Evolutionary conservation across 2,329 filamentous ascomycete species (phyloP).

Genomic region (Gaeumannomyces sp.): DNA sequence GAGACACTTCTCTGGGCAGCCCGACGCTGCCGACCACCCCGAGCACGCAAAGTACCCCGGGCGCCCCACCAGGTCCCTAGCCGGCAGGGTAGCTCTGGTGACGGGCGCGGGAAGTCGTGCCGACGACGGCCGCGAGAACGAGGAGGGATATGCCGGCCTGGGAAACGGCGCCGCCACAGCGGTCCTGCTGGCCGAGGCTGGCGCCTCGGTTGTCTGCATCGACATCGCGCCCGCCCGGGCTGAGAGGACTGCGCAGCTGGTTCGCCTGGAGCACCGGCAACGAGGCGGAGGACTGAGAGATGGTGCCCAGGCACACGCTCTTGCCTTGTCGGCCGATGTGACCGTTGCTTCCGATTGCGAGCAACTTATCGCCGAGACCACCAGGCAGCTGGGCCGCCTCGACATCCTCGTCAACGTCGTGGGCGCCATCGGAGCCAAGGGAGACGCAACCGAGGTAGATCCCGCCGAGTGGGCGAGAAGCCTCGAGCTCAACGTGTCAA

Average conservation of each 20-base stretch:
- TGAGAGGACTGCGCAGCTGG: slow-evolving; percentile 15
- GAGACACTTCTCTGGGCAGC: background rate
- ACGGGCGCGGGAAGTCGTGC: slow-evolving; percentile 19
- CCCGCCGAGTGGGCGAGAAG: slow-evolving; percentile 50
- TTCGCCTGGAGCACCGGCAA: background rate
- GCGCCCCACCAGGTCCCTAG: slow-evolving; percentile 17
- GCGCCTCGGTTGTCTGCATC: slow-evolving; percentile 19
- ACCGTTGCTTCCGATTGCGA: slow-evolving; percentile 46
- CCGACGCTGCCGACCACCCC: background rate
- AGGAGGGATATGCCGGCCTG: slow-evolving; percentile 13
- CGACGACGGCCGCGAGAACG: background rate
- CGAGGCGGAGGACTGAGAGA: slow-evolving; percentile 19
- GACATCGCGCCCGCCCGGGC: slow-evolving; percentile 17
- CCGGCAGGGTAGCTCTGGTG: slow-evolving; percentile 18
- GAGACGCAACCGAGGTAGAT: slow-evolving; percentile 55
- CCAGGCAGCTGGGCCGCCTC: slow-evolving; percentile 45
- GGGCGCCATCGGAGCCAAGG: slow-evolving; percentile 51
- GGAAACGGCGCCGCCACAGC: slow-evolving; percentile 21
- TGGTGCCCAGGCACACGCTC: slow-evolving; percentile 28
- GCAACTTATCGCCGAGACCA: slow-evolving; percentile 30
- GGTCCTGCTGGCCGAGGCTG: slow-evolving; percentile 21
- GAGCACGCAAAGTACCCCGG: background rate
- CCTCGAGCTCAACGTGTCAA: slow-evolving; percentile 56
- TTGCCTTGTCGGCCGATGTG: slow-evolving; percentile 46
- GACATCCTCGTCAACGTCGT: slow-evolving; percentile 63